Percentiles rank a stretch among this genome's conserved stretches.
Conservation (phyloP, 1,284 basidiomycete species). For the Ceratobasidium papillatum region DNA sequence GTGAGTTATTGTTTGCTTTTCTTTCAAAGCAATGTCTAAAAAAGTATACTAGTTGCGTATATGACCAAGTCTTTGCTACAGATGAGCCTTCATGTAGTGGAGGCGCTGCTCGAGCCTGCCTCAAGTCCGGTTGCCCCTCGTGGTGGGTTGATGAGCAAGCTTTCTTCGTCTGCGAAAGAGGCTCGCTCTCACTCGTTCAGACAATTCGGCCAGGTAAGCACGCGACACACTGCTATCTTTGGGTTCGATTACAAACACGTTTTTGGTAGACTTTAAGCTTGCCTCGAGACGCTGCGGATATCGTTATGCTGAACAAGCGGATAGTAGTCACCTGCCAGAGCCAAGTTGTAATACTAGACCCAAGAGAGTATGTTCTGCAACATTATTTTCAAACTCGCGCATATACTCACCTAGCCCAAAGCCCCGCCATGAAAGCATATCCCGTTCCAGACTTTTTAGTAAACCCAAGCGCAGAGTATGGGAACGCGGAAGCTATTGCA, state of each 20-base stretch:
- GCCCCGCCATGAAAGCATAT: slow-evolving; percentile 52
- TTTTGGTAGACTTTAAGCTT: slow-evolving; percentile 65
- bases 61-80: slow-evolving; percentile 69
- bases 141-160: slow-evolving; percentile 16
- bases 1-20: slow-evolving; percentile 53
- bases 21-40: slow-evolving; percentile 1
- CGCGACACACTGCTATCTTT: not conserved
- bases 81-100: slow-evolving; percentile 60
- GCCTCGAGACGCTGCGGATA: slow-evolving; percentile 63
- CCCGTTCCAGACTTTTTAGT: slow-evolving; percentile 65
- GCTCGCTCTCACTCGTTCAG: slow-evolving; percentile 59
- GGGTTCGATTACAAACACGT: not conserved
- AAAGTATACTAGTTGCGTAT: slow-evolving; percentile 64
- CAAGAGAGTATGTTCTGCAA: slow-evolving; percentile 63
- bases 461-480: slow-evolving; percentile 53
- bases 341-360: slow-evolving; percentile 70
- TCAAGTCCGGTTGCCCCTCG: slow-evolving; percentile 44
- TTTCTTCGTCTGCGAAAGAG: slow-evolving; percentile 18
- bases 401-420: slow-evolving; percentile 48
- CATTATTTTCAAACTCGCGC: not conserved
- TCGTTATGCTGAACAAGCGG: slow-evolving; percentile 66
- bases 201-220: slow-evolving; percentile 67
- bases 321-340: slow-evolving; percentile 70
- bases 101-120: slow-evolving; percentile 52
- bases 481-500: slow-evolving; percentile 53